Conservation (phyloP, 2,329 filamentous ascomycete species). For the Calonectria pteridis region DNA sequence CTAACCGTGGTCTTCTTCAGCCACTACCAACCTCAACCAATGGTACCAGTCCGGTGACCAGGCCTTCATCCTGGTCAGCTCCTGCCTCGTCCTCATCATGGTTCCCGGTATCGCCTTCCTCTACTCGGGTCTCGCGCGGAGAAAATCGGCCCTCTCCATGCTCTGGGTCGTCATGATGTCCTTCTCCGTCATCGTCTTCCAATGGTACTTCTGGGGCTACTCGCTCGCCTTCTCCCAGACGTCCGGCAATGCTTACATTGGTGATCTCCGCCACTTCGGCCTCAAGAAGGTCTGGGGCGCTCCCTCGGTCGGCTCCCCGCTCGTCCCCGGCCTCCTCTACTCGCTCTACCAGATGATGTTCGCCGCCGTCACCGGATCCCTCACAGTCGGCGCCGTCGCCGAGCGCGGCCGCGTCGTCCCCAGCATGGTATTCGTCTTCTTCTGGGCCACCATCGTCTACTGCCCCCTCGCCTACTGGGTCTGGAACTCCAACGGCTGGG, state of each 20-base stretch:
- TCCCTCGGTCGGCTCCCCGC: conserved; percentile 88
- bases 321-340: conserved; percentile 91
- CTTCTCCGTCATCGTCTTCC: conserved; percentile 90
- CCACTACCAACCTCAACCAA: conserved; percentile 90
- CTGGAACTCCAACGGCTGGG: conserved; percentile 97
- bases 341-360: conserved; percentile 99
- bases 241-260: conserved; percentile 90
- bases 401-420: conserved; percentile 94
- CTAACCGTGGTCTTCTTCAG: conserved; percentile 59
- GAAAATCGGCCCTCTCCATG: conserved; percentile 96
- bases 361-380: conserved; percentile 90
- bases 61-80: conserved; percentile 90
- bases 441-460: conserved; percentile 98
- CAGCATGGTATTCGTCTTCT: conserved; percentile 94
- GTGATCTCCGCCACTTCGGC: conserved; percentile 89
- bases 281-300: conserved; percentile 84
- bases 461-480: conserved; percentile 97
- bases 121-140: conserved; percentile 95
- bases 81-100: conserved; percentile 97
- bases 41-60: conserved; percentile 94
- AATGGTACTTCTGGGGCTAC: conserved; percentile 99
- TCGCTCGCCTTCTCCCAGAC: conserved; percentile 90
- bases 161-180: conserved; percentile 98
- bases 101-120: conserved; percentile 96
- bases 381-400: conserved; percentile 91